Base-by-base conservation (phyloP, 179 eudicot species). In the Nepenthes alata region DNA sequence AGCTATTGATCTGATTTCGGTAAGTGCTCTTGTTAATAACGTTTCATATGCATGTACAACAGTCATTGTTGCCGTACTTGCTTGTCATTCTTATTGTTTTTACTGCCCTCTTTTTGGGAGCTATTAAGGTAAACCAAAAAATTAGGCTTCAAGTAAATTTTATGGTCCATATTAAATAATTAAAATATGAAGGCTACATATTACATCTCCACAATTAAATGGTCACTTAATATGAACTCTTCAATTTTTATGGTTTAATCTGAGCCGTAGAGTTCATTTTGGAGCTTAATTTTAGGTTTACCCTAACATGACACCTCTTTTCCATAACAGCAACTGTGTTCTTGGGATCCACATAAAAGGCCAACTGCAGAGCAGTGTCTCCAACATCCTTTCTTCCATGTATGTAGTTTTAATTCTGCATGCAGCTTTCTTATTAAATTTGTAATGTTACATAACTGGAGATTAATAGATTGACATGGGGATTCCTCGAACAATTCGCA, bases 281-380 rank as follows among this genome's bases (percentile, higher is more conserved):
- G 25, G 25, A 25, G 25, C 25, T 25, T 25, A 25, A 25, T 25
- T 25, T 25, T 25, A 2, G 50, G 11, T 8, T 8, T 11, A 8
- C 8, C 8, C 50, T 47, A 6, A 47, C 11, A 8, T 8, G 10
- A 6, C 10, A 36, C 55, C 64, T 47, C 57, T 38, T 62, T 59
- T 15, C 48, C 35, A 41, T 13, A 1, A 58, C 79, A 89, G 96
- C 85, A 76, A 79, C 88, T 91, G 34, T 89, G 83, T 68, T 85
- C 90, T 47, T 93, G 98, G 98, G 96, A 93, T 72, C 95, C 98
- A 59, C 63, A 64, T 52, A 81, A 72, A 70, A 87, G 98, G 75
- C 98, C 98, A 71, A 89, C 98, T 58, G 95, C 98, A 45, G 95
- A 86, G 14, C 86, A 89, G 62, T 77, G 81, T 67, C 69, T 93